Evolutionary conservation across 441 rosid genomes (phyloP), one percentile per base, ranked within the genome.

Genomic region (Populus hybrid): DNA sequence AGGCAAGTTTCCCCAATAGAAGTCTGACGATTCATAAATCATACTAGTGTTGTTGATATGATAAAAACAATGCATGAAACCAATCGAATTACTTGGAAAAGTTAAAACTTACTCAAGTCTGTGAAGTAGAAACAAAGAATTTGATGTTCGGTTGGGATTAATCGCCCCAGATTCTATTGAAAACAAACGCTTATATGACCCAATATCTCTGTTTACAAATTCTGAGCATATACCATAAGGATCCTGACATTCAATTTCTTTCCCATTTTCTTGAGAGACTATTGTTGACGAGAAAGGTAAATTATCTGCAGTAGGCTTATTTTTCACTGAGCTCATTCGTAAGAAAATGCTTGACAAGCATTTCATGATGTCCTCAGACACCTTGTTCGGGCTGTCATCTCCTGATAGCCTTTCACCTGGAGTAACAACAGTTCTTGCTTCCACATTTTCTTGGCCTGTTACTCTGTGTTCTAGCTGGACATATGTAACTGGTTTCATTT

Each of bases 351-450:
- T 90, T 23, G 88, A 83, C 40, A 93, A 81, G 81, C 92, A 93
- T 84, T 81, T 90, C 28, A 92, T 83, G 54, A 91, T 81, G 73
- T 90, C 91, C 82, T 91, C 97, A 0, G 98, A 95, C 50, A 88
- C 77, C 81, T 83, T 88, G 86, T 91, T 90, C 5, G 98, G 94
- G 26, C 82, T 80, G 67, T 84, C 71, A 34, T 79, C 79, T 69
- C 71, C 85, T 32, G 54, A 16, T 20, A 20, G 9, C 73, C 70
- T 84, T 78, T 83, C 89, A 18, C 78, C 86, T 21, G 79, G n/a
- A 46, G 71, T 70, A 76, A 76, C 24, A 66, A 54, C 73, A 61
- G 67, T 84, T 63, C 80, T 86, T 59, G 66, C 81, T 70, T 84
- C 88, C 77, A 85, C 88, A 77, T 80, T 87, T 73, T 82, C 86